Evolutionary conservation across 768 basidiomycete species (phyloP), one percentile per base, ranked within the genome.

Genomic region (Ramaria sp.): DNA sequence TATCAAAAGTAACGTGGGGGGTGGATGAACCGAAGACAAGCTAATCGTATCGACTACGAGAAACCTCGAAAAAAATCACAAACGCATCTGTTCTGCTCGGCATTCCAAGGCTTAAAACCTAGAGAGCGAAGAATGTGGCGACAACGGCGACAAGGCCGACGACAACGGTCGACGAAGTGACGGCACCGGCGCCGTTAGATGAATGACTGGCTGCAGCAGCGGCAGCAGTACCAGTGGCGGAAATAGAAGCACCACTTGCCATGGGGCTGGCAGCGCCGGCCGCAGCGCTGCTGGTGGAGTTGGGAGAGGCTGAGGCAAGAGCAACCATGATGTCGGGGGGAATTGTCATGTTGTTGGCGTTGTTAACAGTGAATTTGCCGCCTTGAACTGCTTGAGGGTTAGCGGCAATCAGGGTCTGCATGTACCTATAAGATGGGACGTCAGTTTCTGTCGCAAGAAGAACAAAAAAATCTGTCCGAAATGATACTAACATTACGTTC

Each of bases 291-390:
- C 66, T 60, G n/a, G 67, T 61, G 20, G 43, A 4, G 17, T 34
- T 37, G 7, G 10, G 1, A 7, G 73, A 50, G 9, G 68, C 53
- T 43, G 67, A 20, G 12, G 67, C 24, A 34, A 65, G 76, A 70
- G 59, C 67, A 72, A 66, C 68, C 71, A 52, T 79, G 61, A 86
- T 70, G 65, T 87, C 84, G 55, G 73, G 67, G 60, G 86, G 86
- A 59, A 85, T 67, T 76, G 77, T 76, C 58, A 84, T 63, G 27
- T 15, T 45, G 39, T 73, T 77, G 61, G 61, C 64, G 39, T 63
- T 61, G 64, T 71, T 70, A 57, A 84, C 70, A 69, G 82, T 73
- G 65, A 84, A 66, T 7, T 67, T 65, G 59, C 82, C 83, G 65
- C 79, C 66, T 50, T 72, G 67, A 61, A 87, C 58, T 42, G 75